Evolutionary conservation across 148 eudicot species (phyloP).

Genomic region (Nepenthes gracilis): DNA sequence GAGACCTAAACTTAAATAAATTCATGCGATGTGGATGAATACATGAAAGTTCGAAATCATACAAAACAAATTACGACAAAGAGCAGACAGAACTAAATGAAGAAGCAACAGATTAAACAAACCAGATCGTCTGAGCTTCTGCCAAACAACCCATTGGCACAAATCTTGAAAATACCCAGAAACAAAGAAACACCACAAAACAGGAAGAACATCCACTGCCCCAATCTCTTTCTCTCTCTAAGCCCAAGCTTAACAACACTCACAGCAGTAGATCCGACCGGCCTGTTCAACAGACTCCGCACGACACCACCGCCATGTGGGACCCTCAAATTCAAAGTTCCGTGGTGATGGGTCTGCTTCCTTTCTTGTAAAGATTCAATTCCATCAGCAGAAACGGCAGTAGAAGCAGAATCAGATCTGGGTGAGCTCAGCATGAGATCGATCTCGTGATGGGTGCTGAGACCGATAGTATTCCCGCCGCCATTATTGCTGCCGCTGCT

Average conservation of each 20-base stretch:
- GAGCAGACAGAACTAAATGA: no score
- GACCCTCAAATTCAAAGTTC: constrained; percentile 14
- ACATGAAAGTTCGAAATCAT: no score
- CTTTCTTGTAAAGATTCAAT: constrained; percentile 33
- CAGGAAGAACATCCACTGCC: constrained; percentile 67
- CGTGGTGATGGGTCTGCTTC: constrained; percentile 28
- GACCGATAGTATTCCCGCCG: constrained; percentile 1
- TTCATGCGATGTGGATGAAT: no score
- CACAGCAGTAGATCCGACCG: constrained; percentile 19
- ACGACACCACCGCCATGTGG: neutral
- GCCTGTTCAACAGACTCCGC: constrained; percentile 24
- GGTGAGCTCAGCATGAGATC: constrained; percentile 60
- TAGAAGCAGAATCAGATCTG: constrained; percentile 47
- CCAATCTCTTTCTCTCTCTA: constrained; percentile 44
- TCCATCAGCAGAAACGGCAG: constrained; percentile 23
- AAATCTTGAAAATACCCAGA: constrained; percentile 59
- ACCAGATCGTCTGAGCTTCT: no score
- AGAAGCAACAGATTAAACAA: no score
- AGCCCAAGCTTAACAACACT: constrained; percentile 33
- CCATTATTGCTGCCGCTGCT: neutral
- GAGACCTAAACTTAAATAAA: no score
- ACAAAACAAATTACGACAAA: no score
- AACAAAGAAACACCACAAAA: constrained; percentile 75
- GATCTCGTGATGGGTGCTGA: constrained; percentile 40
- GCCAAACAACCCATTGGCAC: constrained; percentile 59